Evolutionary conservation across 495 filamentous ascomycete species (phyloP), one percentile per base, ranked within the genome.

Genomic region (Glutinoglossum americanum): DNA sequence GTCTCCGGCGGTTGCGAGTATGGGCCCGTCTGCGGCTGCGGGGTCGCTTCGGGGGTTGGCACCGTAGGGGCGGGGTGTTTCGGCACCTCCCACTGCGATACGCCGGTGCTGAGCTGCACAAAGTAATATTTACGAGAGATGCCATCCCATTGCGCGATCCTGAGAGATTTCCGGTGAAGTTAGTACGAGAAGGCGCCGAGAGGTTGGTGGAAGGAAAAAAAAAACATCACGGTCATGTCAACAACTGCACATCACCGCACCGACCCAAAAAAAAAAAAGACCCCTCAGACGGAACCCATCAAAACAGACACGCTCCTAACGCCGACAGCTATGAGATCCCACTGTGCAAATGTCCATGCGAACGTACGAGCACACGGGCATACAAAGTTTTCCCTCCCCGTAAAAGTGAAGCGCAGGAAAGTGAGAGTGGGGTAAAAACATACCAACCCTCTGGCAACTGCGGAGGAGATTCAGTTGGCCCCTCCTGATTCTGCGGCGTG

Each of bases 131-230:
- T 80, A 48, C 78, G 77, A 55, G 75, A 79, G 48, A 73, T 65
- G 53, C 79, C 81, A 65, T 90, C 85, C 84, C 85, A 89, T 68
- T 90, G 85, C 21, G 85, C 82, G 60, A 89, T 84, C 76, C 76
- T 79, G 41, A 35, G 39, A 32, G 27, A 10, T 35, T 51, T 26
- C 15, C 6, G 21, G 28, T 2, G 39, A 25, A 30, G 27, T 57
- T 2, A 33, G 35, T 19, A 55, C 4, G n/a, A 28, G 26, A 11
- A 21, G 21, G 17, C 4, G 6, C 25, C 44, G 23, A n/a, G 44
- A 49, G 37, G 17, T 41, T 41, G 7, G 37, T n/a, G n/a, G n/a
- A n/a, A n/a, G n/a, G n/a, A 33, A 33, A 4, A 33, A 33, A 33
- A 4, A 33, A 33, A 33, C 30, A 33, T 3, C 3, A 4, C 9